A percentile compares a stretch with the other conserved stretches of the same genome.
phyloP scores from a whole-genome alignment of 768 basidiomycete genomes.

The Russula sp. region DNA sequence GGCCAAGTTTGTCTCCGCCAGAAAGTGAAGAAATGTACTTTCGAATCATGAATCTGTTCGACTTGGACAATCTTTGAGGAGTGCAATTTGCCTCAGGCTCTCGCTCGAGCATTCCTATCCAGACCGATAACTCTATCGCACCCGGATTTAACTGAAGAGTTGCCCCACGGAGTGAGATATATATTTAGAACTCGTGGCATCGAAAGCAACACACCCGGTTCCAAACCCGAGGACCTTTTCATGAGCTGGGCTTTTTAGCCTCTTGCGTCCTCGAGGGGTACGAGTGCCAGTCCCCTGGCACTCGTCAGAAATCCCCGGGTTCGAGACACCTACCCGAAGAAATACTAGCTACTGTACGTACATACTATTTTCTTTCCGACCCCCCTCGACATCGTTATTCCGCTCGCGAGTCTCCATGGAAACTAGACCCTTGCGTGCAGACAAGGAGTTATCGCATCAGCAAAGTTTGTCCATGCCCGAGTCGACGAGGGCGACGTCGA shows the following conservation, averaged over 20 bases:
- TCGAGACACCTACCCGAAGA: constrained; percentile 5
- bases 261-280: constrained; percentile 22
- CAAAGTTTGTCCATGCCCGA: neutral
- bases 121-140: too few species aligned
- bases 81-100: too few species aligned
- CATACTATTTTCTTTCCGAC: neutral
- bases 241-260: too few species aligned
- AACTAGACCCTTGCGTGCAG: neutral
- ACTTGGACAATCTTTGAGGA: too few species aligned
- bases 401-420: neutral
- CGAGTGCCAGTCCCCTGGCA: constrained; percentile 21
- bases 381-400: neutral
- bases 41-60: too few species aligned
- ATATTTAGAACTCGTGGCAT: too few species aligned
- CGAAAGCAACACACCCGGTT: constrained; percentile 21
- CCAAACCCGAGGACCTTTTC: constrained; percentile 20
- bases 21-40: too few species aligned
- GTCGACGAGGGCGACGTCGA: neutral
- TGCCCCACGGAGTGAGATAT: too few species aligned
- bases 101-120: too few species aligned
- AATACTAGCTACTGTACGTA: neutral
- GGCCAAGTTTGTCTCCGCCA: too few species aligned
- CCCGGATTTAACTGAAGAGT: too few species aligned
- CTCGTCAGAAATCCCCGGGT: constrained; percentile 26
- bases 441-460: neutral